These are phyloP conservation scores for Penicillium corylophilum DNA, from an alignment of 2,329 filamentous ascomycete species.

Conservation along the genomic window DNA sequence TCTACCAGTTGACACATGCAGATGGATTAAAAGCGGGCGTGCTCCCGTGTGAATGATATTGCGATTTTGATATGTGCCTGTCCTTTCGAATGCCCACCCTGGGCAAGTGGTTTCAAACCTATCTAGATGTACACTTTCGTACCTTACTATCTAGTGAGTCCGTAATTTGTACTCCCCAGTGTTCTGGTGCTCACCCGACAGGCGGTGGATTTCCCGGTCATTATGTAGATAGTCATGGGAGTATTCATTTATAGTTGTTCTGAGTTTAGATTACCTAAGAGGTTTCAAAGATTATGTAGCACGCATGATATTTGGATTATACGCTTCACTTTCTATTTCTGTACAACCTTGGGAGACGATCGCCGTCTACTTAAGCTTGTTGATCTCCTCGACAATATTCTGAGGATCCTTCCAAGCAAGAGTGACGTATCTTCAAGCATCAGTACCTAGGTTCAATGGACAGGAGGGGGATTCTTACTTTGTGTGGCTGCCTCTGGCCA, in stretches of 20 bases:
- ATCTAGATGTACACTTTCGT: too few species aligned
- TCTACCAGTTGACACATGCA: not conserved
- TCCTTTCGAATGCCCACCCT: not conserved
- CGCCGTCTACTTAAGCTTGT: conserved; percentile 26
- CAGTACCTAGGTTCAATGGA: not conserved
- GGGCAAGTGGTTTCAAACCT: not conserved
- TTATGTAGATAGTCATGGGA: too few species aligned
- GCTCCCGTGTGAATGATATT: conserved; percentile 7
- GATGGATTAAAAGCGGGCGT: conserved; percentile 3
- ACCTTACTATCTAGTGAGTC: too few species aligned
- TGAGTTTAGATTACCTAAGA: too few species aligned
- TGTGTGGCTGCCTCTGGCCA: conserved; percentile 66
- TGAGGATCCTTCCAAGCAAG: conserved; percentile 62
- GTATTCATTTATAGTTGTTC: too few species aligned
- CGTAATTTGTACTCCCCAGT: too few species aligned
- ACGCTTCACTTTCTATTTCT: not conserved
- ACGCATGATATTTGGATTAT: not conserved
- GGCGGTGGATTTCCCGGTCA: too few species aligned
- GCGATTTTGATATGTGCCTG: not conserved
- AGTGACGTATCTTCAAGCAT: conserved; percentile 51
- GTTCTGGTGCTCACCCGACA: too few species aligned
- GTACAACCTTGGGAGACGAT: too few species aligned
- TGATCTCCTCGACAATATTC: conserved; percentile 60
- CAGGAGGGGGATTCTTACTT: conserved; percentile 48
- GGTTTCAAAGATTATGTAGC: too few species aligned